Conservation (phyloP, 306 rosid genomes). For the Corylus americana region DNA sequence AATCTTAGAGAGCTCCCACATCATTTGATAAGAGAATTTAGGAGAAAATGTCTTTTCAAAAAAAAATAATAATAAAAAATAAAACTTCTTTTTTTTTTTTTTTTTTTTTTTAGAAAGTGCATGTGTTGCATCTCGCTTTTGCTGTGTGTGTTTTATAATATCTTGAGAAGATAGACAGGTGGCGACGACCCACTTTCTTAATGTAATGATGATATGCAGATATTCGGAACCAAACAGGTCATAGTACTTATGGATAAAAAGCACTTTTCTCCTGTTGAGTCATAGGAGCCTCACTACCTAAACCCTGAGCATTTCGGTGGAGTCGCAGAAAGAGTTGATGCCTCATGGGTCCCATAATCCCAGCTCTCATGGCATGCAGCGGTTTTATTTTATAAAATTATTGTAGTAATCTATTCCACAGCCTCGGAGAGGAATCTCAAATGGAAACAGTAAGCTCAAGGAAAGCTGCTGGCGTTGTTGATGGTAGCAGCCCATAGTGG, state of each 20-base stretch:
- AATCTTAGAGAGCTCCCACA: no score
- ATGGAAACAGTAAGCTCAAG: no score
- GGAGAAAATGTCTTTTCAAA: no score
- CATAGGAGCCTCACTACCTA: constrained; percentile 22
- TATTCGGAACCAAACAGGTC: constrained; percentile 23
- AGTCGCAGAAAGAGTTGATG: not conserved
- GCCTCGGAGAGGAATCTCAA: no score
- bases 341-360: not conserved
- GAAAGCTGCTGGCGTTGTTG: no score
- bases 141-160: not conserved
- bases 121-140: not conserved
- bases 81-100: no score
- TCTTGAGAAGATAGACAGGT: not conserved
- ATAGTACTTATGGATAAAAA: constrained; percentile 11
- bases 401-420: no score
- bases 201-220: constrained; percentile 35
- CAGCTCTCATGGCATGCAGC: not conserved
- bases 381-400: not conserved
- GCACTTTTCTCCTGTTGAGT: constrained; percentile 21
- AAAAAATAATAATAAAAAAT: no score
- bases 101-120: not conserved
- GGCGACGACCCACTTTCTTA: constrained; percentile 42
- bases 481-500: no score
- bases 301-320: not conserved
- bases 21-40: no score